Base-by-base conservation (phyloP, 1,284 basidiomycete species). In the Mycena citricolor region DNA sequence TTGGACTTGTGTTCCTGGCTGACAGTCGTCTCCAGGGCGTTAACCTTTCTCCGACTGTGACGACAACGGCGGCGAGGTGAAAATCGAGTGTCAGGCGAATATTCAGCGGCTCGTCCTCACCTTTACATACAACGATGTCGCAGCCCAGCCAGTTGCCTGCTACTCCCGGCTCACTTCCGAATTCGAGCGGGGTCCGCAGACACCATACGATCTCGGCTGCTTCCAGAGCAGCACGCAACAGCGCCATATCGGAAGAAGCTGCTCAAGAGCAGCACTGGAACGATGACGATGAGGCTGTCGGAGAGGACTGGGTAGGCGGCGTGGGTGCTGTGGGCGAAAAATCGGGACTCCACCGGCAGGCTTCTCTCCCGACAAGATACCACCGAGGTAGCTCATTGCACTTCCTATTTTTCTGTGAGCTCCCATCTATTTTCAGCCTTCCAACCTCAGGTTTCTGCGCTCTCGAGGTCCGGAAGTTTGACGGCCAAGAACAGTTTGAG, bases 291-390 rank as follows among this genome's bases (percentile, higher is more conserved):
- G 87, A 89, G 58, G 70, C 77, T 35, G 83, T 87, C 44, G 84
- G 80, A 57, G 74, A 85, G 48, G 84, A 87, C 59, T 87, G 86
- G 86, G 79, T 83, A 26, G 82, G 84, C 26, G 79, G 79, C 19
- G 79, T 88, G 28, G 88, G 87, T 25, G 84, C 82, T 32, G 86
- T 90, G 19, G 87, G 87, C 42, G 86, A 89, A 64, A 90, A 90
- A 64, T 74, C 77, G 8, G 79, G 77, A 33, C 72, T 90, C 46
- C 87, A 90, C 61, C 74, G 87, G 39, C 88, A 90, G 65, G 79
- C 77, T 45, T 90, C 87, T 16, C 73, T 90, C 48, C 87, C 87
- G 3, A 86, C 87, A 36, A 78, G 76, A 60, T 90, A 90, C 60
- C 83, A 86, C 69, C 75, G 84, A 62, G 81, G 87, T 86, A 58